Base-by-base conservation (phyloP, 1,139 yeast species). In the Nematodospora anomalae region DNA sequence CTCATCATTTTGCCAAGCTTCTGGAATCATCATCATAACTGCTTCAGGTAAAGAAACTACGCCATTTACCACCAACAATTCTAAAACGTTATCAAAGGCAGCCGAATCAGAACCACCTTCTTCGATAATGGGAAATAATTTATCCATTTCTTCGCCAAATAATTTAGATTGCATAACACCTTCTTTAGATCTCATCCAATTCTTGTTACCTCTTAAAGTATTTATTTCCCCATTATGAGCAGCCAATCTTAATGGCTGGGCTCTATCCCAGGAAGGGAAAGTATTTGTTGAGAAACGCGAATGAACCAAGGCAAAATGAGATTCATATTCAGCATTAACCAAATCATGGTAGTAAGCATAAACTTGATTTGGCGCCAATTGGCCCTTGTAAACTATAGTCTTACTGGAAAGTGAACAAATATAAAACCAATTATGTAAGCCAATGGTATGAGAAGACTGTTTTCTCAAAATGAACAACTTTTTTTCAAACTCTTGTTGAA, bases 91-190 rank as follows among this genome's bases (percentile, higher is more conserved):
- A 66, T 92, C 98, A 50, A 92, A 83, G 16, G 97, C 97, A 36
- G 97, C 98, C n/a, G 97, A 92, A 63, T 92, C 98, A 21, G 97
- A 89, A 37, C 97, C 98, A 51, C 97, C 97, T 66, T 92, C 97
- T 65, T 92, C 97, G 50, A 92, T 90, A 55, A 92, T 85, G 16
- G 98, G 98, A 64, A 83, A 90, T 47, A 92, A 73, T 59, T 83
- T 81, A 55, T 89, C 97, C 60, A 90, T 74, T 52, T 88, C 95
- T 37, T 88, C 96, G 48, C 95, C 96, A 60, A 92, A 90, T 44
- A 87, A 74, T 42, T 79, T 74, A 3, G 96, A 85, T 30, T 79
- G 74, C 96, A 92, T 88, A 34, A 90, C 88, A 67, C 97, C 97
- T 71, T 92, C 98, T 65, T 95, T 86, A 30, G 98, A 94, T 53